Evolutionary conservation across 352 stramenopile genomes (phyloP), one percentile per base, ranked within the genome.

Genomic region (Phytophthora ramorum): DNA sequence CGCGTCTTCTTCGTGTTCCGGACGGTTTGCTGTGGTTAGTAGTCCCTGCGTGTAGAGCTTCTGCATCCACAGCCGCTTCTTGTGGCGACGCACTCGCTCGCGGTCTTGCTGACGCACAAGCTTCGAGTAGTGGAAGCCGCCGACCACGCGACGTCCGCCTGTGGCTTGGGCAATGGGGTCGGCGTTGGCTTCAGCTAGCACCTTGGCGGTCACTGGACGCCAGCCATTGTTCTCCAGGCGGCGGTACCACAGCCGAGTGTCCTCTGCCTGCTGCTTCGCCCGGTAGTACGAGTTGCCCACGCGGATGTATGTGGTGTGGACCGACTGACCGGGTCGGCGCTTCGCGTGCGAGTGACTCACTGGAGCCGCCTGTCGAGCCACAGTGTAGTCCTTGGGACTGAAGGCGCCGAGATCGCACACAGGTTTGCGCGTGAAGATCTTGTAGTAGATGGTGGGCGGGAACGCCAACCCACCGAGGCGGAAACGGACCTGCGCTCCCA

Each of bases 391-490:
- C 64, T 96, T 92, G 12, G 92, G 91, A 10, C 90, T 96, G 61
- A 97, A 98, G 7, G 91, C 83, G 45, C 92, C 92, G 7, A 98
- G 76, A 58, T 98, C 90, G 46, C 90, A 96, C 57, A 97, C 78
- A 1, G 92, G 83, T 34, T 77, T 77, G 20, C 89, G 83, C 16
- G 89, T 96, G 70, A 95, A 97, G 63, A 98, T 92, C 74, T 98
- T 97, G 83, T 98, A 98, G 83, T 97, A 98, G 49, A 98, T 96
- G 16, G 85, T 93, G n/a, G 92, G 92, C 7, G 92, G 92, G 70
- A 98, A 98, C 4, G 73, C 78, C 44, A 88, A 58, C 0, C 92
- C 92, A 2, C 92, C 92, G 34, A 98, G 81, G 2, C 92, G 85
- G 58, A 98, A 97, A 1, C 90, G 88, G 24, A 98, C 83, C 48